Conservation (phyloP, 345 rosid species). For the Eucalyptus leucophloia region DNA sequence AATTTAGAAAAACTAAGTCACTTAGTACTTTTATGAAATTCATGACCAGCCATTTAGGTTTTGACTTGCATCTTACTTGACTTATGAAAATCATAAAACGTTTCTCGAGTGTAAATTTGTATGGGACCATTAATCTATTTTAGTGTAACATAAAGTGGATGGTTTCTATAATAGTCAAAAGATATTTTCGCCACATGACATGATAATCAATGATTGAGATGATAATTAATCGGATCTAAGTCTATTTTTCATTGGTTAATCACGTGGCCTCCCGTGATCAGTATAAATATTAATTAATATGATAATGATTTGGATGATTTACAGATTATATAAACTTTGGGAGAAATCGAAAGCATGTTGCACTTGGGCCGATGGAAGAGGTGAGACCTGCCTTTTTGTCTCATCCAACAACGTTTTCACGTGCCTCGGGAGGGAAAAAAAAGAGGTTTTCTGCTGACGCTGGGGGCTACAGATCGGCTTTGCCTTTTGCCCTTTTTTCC, state of each 20-base stretch:
- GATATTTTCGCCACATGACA: rapidly evolving
- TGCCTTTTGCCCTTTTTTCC: neutral
- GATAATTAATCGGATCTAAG: rapidly evolving
- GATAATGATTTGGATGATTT: neutral
- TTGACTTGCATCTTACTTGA: neutral
- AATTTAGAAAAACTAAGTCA: neutral
- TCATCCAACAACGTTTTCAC: neutral
- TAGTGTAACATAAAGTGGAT: neutral
- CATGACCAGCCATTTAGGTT: neutral
- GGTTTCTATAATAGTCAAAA: rapidly evolving
- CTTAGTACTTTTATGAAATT: neutral
- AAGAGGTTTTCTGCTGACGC: neutral
- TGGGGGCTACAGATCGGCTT: neutral
- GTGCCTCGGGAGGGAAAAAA: neutral
- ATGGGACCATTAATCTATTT: neutral
- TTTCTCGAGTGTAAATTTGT: neutral
- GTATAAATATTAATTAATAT: neutral
- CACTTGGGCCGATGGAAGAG: neutral
- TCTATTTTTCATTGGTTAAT: neutral
- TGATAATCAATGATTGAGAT: neutral
- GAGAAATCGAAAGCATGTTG: neutral
- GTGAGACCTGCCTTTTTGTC: neutral
- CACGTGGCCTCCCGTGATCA: neutral
- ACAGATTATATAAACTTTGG: neutral
- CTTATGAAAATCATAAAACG: neutral